phyloP scores from a whole-genome alignment of 2,329 filamentous ascomycete species.

The Xylaria arbuscula region DNA sequence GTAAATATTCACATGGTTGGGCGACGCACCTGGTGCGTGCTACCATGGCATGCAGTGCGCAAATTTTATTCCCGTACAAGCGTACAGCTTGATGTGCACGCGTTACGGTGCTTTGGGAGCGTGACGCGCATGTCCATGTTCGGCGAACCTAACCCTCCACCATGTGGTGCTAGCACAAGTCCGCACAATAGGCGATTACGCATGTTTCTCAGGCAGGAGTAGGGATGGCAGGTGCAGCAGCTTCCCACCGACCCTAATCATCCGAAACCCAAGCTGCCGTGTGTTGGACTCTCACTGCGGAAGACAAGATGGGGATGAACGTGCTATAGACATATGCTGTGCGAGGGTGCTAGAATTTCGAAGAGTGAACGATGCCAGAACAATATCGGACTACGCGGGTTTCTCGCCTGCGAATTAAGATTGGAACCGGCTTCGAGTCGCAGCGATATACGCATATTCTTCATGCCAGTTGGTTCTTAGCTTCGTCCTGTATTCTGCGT shows the following conservation, averaged over 20 bases:
- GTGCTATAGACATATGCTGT: background rate
- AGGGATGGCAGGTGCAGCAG: background rate
- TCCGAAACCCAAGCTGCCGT: background rate
- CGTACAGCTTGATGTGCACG: background rate
- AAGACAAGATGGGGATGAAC: no score
- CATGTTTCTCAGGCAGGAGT: background rate
- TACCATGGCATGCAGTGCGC: conserved; percentile 12
- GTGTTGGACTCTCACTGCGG: no score
- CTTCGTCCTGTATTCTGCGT: background rate
- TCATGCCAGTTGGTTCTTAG: background rate
- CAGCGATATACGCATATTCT: background rate
- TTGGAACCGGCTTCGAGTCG: background rate
- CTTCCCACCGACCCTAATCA: background rate
- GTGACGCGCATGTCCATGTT: background rate
- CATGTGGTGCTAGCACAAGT: background rate
- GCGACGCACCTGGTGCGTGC: background rate
- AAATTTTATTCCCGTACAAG: background rate
- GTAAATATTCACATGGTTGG: background rate
- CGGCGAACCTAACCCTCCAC: background rate
- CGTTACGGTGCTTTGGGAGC: background rate
- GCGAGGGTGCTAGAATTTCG: background rate
- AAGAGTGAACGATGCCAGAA: background rate
- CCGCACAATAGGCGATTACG: background rate
- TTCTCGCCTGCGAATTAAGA: background rate
- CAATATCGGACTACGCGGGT: background rate